Evolutionary conservation across 495 filamentous ascomycete species (phyloP).

Genomic region (Staphylotrichum tortipilum): DNA sequence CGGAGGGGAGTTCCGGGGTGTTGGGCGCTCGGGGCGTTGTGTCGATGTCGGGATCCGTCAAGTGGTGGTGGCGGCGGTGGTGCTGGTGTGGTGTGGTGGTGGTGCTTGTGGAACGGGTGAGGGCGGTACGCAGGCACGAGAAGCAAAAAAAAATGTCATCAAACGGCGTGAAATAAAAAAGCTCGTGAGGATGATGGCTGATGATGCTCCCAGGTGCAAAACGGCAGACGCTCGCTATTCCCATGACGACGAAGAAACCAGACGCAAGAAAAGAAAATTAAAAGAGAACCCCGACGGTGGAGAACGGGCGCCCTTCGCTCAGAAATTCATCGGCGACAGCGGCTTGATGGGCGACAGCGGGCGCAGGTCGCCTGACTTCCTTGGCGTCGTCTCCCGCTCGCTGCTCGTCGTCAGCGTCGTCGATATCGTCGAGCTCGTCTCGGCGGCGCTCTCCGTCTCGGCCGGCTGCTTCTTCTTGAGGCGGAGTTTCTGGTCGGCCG

Average conservation of each 20-base stretch:
- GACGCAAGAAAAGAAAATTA: not conserved
- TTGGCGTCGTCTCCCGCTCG: conserved; percentile 29
- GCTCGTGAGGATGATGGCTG: not conserved
- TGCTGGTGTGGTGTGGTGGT: no score
- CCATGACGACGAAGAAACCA: not conserved
- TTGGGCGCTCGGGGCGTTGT: no score
- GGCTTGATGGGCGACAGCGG: conserved; percentile 64
- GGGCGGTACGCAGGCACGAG: not conserved
- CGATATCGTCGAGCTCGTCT: conserved; percentile 29
- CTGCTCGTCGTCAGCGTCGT: conserved; percentile 36
- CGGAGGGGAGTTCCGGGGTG: no score
- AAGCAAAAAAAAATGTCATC: not conserved
- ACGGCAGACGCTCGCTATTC: not conserved
- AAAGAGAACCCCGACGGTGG: no score
- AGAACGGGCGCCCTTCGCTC: not conserved
- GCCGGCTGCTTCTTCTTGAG: conserved; percentile 31
- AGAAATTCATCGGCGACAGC: conserved; percentile 59
- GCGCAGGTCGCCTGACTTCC: conserved; percentile 33
- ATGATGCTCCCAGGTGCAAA: not conserved
- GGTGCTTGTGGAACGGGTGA: no score
- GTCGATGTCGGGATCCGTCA: no score
- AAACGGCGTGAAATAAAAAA: conserved; percentile 2
- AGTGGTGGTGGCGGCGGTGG: no score
- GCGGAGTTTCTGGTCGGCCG: conserved; percentile 20
- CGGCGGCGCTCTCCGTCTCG: conserved; percentile 23